Conservation (phyloP, 805 yeast genomes). For the Jamesozyma spencerorum region DNA sequence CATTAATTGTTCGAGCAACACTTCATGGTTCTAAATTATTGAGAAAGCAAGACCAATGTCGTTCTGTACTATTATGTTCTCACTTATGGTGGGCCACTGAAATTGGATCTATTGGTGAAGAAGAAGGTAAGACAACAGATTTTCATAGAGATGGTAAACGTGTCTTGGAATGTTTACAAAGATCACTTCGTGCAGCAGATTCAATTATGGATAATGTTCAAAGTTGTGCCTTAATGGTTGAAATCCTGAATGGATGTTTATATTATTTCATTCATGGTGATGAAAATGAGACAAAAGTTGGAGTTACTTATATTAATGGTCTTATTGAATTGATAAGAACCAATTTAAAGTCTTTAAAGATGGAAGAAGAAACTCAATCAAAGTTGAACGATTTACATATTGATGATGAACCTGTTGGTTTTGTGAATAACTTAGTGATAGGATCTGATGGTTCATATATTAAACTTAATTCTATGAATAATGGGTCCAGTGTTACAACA, state of each 20-base stretch:
- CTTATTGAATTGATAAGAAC: constrained; percentile 72
- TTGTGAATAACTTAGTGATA: constrained; percentile 9
- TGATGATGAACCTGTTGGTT: constrained; percentile 2
- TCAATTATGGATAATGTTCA: constrained; percentile 70
- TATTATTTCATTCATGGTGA: constrained; percentile 56
- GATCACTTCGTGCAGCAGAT: constrained; percentile 83
- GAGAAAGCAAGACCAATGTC: constrained; percentile 90
- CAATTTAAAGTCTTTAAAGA: constrained; percentile 34
- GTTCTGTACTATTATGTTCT: constrained; percentile 74
- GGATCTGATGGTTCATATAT: constrained; percentile 26
- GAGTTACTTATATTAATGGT: constrained; percentile 72
- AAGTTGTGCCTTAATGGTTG: constrained; percentile 74
- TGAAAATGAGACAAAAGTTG: constrained; percentile 35
- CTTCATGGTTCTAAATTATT: constrained; percentile 79
- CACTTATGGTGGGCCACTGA: constrained; percentile 93
- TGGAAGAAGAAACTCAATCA: constrained; percentile 29
- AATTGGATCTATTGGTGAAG: constrained; percentile 36
- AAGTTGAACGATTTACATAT: constrained; percentile 7
- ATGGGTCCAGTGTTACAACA: constrained; percentile 12
- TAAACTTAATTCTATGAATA: constrained; percentile 9
- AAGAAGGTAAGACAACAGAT: constrained; percentile 34
- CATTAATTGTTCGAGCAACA: constrained; percentile 74
- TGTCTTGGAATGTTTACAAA: constrained; percentile 83
- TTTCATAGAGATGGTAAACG: constrained; percentile 50
- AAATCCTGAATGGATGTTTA: constrained; percentile 76